Base-by-base conservation (phyloP, 768 basidiomycete species). In the Wakefieldia striispora region DNA sequence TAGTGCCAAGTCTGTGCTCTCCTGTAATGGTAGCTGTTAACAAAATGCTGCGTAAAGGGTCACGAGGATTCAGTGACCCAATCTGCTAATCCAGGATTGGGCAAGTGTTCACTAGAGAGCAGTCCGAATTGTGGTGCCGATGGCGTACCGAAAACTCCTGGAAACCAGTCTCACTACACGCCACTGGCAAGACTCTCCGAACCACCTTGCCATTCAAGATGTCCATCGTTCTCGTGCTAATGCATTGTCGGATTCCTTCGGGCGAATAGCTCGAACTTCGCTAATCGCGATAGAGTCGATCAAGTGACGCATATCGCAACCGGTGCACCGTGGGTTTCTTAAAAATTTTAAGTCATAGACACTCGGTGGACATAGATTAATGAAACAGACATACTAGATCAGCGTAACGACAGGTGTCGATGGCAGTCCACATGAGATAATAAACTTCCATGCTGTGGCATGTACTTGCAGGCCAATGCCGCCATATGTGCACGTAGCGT, bases 401-500 rank as follows among this genome's bases (percentile, higher is more conserved):
- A 40, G 40, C 37, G 19, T 7, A 19, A 10, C 36, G 31, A 38
- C 40, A 33, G 33, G 14, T 16, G 33, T 33, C 33, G 2, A 33
- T 16, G 16, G 33, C 33, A 33, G 29, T 29, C 29, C 33, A 33
- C 13, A 33, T 61, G 59, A 61, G 50, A 45, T 61, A 48, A 61
- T 37, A 19, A 20, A 50, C 13, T 45, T 48, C 29, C 29, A 29
- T 29, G 29, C 29, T 29, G 11, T 29, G 10, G 29, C 29, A 29
- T 29, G 29, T 6, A 29, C 29, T 29, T 29, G 29, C 11, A 29
- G 12, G 29, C 29, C 29, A 29, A 29, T 29, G 29, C 29, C 29
- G 10, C 12, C 29, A 12, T 12, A 50, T 47, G 21, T 20, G 44
- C 54, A 52, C 44, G 49, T 40, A 31, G 13, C 52, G 44, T 47